These are phyloP conservation scores for Groenewaldozyma sp. DNA, from an alignment of 1,139 yeast genomes.

Conservation along the genomic window DNA sequence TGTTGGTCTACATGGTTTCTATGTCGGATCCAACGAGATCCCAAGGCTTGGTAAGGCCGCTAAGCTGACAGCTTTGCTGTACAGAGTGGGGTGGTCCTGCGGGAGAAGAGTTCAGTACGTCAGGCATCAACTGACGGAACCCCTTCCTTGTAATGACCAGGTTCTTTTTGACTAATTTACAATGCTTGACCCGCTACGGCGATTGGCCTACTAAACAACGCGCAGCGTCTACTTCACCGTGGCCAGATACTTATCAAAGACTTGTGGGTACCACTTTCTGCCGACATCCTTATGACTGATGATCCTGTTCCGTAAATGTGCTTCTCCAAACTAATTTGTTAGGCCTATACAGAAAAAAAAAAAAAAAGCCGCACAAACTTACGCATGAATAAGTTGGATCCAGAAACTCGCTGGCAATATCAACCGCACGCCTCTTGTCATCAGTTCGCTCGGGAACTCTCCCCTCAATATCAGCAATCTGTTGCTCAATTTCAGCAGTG, in stretches of 20 bases:
- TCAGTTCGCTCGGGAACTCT: constrained; percentile 25
- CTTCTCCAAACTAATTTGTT: constrained; percentile 39
- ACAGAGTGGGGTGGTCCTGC: no score
- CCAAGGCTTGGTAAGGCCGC: no score
- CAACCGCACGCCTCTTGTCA: constrained; percentile 21
- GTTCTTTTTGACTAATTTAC: no score
- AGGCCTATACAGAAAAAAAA: neutral
- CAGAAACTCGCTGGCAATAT: constrained; percentile 30
- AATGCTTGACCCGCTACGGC: no score
- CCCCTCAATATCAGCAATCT: constrained; percentile 21
- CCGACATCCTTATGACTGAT: constrained; percentile 65
- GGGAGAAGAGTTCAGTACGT: no score
- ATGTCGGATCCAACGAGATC: no score
- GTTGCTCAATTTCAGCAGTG: constrained; percentile 22
- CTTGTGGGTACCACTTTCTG: constrained; percentile 50
- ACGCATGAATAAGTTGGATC: constrained; percentile 26
- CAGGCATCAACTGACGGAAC: no score
- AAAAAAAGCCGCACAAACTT: constrained; percentile 4
- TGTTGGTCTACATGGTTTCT: neutral
- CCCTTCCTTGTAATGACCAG: no score
- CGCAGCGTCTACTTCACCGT: constrained; percentile 4
- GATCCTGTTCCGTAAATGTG: constrained; percentile 54
- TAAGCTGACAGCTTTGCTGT: no score
- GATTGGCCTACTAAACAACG: no score
- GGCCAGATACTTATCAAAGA: constrained; percentile 24